phyloP scores from a whole-genome alignment of 805 yeast genomes.

The Zygosaccharomyces gambellarensis region DNA sequence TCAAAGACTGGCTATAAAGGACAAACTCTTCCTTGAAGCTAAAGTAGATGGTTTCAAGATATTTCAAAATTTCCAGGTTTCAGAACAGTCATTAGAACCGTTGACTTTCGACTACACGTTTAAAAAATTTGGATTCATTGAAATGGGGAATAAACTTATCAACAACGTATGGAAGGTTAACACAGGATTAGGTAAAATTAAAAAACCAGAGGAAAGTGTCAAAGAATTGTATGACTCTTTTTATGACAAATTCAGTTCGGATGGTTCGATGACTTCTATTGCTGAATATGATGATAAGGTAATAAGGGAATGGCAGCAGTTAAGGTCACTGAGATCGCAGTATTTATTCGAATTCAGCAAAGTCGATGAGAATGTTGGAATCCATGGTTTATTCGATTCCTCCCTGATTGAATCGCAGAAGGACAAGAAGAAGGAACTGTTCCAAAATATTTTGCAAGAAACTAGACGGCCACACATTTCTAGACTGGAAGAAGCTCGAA shows the following conservation, averaged over 20 bases:
- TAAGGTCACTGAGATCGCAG: conserved; percentile 39
- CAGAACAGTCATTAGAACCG: neutral
- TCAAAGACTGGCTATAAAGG: conserved; percentile 12
- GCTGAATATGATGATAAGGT: conserved; percentile 15
- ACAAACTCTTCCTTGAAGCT: conserved; percentile 13
- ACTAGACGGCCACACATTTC: conserved; percentile 17
- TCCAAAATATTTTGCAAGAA: conserved; percentile 12
- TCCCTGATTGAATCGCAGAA: conserved; percentile 17
- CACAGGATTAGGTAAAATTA: conserved; percentile 38
- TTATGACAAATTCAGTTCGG: conserved; percentile 5
- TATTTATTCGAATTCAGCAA: conserved; percentile 37
- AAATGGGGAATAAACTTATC: conserved; percentile 32
- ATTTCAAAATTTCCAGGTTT: conserved; percentile 18
- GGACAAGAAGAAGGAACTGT: conserved; percentile 7
- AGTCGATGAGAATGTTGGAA: conserved; percentile 36
- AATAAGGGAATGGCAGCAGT: conserved; percentile 40
- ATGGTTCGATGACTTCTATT: conserved; percentile 8
- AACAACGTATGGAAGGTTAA: conserved; percentile 37
- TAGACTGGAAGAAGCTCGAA: conserved; percentile 23
- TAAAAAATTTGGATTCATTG: conserved; percentile 31
- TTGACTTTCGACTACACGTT: conserved; percentile 17
- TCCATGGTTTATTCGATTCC: conserved; percentile 38
- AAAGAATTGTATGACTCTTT: conserved; percentile 19
- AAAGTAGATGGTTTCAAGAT: conserved; percentile 26
- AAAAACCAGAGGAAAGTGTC: conserved; percentile 22